Evolutionary conservation across 345 rosid species (phyloP).

Genomic region (Melaleuca alternifolia): DNA sequence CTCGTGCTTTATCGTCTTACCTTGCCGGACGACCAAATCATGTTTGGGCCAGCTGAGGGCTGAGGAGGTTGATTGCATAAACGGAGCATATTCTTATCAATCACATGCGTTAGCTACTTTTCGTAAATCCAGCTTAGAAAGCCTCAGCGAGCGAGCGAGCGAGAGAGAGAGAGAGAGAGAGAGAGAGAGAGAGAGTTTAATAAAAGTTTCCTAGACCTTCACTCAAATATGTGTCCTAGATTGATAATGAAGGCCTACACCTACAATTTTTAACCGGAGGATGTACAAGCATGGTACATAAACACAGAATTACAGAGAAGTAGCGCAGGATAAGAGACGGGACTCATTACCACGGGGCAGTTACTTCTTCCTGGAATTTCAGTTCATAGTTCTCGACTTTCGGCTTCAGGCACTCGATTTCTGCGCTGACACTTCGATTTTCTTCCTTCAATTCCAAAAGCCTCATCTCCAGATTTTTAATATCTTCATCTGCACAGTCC

Average conservation of each 20-base stretch:
- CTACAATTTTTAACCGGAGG: not conserved
- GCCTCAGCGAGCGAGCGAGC: not conserved
- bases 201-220: not conserved
- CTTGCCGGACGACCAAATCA: not conserved
- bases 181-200: not conserved
- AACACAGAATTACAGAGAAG: not conserved
- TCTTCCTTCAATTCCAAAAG: conserved; percentile 39
- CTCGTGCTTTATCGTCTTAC: not conserved
- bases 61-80: not conserved
- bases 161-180: not conserved
- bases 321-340: not conserved
- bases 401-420: conserved; percentile 26
- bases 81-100: not conserved
- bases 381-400: conserved; percentile 37
- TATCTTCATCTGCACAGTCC: conserved; percentile 23
- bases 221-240: not conserved
- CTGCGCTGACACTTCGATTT: conserved; percentile 17
- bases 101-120: not conserved
- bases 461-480: conserved; percentile 34
- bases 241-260: not conserved
- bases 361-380: conserved; percentile 36
- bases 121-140: not conserved
- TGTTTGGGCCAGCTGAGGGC: not conserved
- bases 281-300: not conserved
- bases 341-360: conserved; percentile 42